A percentile compares a stretch with the other conserved stretches of the same genome.
Evolutionary conservation across 2,329 filamentous ascomycete genomes (phyloP).

Genomic region (Fusarium sp.): DNA sequence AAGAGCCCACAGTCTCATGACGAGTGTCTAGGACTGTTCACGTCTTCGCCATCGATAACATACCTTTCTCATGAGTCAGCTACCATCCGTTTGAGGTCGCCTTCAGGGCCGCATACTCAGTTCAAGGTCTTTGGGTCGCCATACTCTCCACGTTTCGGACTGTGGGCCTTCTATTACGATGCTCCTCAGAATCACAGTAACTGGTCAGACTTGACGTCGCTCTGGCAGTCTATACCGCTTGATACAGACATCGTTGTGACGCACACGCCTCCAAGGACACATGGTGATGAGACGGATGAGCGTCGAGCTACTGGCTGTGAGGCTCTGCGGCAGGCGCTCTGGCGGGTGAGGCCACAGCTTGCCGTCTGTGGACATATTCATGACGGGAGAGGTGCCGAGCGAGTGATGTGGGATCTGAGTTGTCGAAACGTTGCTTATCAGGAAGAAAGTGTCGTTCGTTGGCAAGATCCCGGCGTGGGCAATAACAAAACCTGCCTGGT

Average conservation of each 20-base stretch:
- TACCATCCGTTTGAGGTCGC: slow-evolving; percentile 68
- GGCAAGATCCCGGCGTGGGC: slow-evolving; percentile 72
- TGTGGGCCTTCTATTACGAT: slow-evolving; percentile 79
- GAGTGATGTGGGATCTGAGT: slow-evolving; percentile 72
- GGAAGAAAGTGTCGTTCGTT: slow-evolving; percentile 62
- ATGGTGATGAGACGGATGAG: slow-evolving; percentile 67
- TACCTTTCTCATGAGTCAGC: slow-evolving; percentile 75
- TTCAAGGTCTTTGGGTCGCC: slow-evolving; percentile 82
- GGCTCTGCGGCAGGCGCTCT: slow-evolving; percentile 69
- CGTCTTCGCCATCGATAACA: slow-evolving; percentile 68
- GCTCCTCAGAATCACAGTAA: slow-evolving; percentile 42
- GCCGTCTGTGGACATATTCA: slow-evolving; percentile 82
- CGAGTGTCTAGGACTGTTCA: slow-evolving; percentile 69
- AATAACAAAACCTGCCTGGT: slow-evolving; percentile 74
- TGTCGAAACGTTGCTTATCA: slow-evolving; percentile 59
- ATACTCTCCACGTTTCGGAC: slow-evolving; percentile 68
- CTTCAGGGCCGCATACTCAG: slow-evolving; percentile 68
- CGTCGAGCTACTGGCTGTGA: slow-evolving; percentile 70
- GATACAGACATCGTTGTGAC: slow-evolving; percentile 78
- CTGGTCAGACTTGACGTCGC: slow-evolving; percentile 47
- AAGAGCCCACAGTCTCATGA: slow-evolving; percentile 66
- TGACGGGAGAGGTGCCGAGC: slow-evolving; percentile 74
- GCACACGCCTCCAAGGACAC: slow-evolving; percentile 75
- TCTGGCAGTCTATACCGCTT: slow-evolving; percentile 75
- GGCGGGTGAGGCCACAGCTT: slow-evolving; percentile 73